Percentiles rank a stretch among this genome's conserved stretches.
Evolutionary conservation across 2,329 filamentous ascomycete genomes (phyloP).

Genomic region (Xylaria sp.): DNA sequence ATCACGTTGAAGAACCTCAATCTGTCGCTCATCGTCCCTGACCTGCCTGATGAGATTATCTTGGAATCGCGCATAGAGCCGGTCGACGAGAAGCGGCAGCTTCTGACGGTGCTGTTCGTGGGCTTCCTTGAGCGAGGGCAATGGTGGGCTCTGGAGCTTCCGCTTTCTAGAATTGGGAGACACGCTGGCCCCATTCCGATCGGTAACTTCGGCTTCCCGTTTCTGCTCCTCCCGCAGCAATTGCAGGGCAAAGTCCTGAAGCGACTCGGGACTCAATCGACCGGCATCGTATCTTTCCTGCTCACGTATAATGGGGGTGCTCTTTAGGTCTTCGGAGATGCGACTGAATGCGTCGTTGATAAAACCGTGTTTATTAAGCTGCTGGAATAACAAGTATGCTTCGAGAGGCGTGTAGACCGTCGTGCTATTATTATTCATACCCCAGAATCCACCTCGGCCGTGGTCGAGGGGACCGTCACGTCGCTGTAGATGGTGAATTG

Average conservation of each 20-base stretch:
- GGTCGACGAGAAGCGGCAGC: constrained; percentile 70
- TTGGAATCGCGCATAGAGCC: constrained; percentile 75
- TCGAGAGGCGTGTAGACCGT: constrained; percentile 81
- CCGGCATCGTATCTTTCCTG: constrained; percentile 71
- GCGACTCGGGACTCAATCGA: constrained; percentile 74
- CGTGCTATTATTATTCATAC: constrained; percentile 55
- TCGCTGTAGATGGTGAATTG: constrained; percentile 56
- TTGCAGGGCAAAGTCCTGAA: constrained; percentile 77
- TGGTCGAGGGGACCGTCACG: constrained; percentile 58
- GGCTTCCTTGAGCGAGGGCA: constrained; percentile 68
- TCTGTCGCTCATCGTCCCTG: constrained; percentile 71
- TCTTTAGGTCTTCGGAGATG: constrained; percentile 75
- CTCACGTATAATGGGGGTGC: constrained; percentile 72
- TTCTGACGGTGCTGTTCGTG: constrained; percentile 64
- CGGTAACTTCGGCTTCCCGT: constrained; percentile 48
- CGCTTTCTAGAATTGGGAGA: constrained; percentile 70
- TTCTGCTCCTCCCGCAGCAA: constrained; percentile 75
- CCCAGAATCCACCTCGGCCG: constrained; percentile 58
- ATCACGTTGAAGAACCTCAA: constrained; percentile 66
- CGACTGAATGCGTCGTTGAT: constrained; percentile 67
- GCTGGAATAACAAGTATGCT: constrained; percentile 83
- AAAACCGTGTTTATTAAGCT: constrained; percentile 69
- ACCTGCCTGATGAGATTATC: constrained; percentile 71
- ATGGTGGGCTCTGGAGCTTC: constrained; percentile 68
- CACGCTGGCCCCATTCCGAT: constrained; percentile 48